phyloP scores from a whole-genome alignment of 148 eudicot genomes.

The Rhododendron williamsianum region DNA sequence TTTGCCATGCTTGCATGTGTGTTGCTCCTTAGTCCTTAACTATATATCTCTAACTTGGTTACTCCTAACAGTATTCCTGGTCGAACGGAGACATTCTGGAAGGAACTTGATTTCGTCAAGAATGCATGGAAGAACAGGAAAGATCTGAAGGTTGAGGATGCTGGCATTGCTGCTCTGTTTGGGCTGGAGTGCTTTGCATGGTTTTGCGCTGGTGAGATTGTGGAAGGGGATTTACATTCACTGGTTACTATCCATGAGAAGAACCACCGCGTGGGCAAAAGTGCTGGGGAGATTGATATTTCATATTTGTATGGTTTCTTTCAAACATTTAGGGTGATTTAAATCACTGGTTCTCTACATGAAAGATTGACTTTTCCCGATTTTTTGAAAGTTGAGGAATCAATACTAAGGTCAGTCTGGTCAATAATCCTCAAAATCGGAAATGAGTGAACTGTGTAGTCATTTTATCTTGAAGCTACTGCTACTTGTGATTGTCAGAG shows the following conservation, averaged over 20 bases:
- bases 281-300: background rate
- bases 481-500: background rate
- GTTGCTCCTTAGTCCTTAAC: background rate
- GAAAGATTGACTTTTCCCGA: slow-evolving; percentile 12
- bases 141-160: slow-evolving; percentile 47
- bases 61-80: slow-evolving; percentile 34
- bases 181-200: slow-evolving; percentile 48
- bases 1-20: background rate
- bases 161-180: slow-evolving; percentile 41
- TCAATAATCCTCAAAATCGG: slow-evolving; percentile 21
- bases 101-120: slow-evolving; percentile 44
- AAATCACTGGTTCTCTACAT: slow-evolving; percentile 15
- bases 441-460: slow-evolving; percentile 10
- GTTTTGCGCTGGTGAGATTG: slow-evolving; percentile 52
- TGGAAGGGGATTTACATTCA: slow-evolving; percentile 55
- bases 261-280: background rate
- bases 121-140: slow-evolving; percentile 41
- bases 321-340: slow-evolving; percentile 11
- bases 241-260: slow-evolving; percentile 42
- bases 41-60: background rate
- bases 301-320: slow-evolving; percentile 4
- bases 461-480: slow-evolving; percentile 4
- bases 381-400: slow-evolving; percentile 23
- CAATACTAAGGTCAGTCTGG: slow-evolving; percentile 4
- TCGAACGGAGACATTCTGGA: slow-evolving; percentile 43